Conservation (phyloP, 2,329 filamentous ascomycete species). For the Cordyceps farinosa region DNA sequence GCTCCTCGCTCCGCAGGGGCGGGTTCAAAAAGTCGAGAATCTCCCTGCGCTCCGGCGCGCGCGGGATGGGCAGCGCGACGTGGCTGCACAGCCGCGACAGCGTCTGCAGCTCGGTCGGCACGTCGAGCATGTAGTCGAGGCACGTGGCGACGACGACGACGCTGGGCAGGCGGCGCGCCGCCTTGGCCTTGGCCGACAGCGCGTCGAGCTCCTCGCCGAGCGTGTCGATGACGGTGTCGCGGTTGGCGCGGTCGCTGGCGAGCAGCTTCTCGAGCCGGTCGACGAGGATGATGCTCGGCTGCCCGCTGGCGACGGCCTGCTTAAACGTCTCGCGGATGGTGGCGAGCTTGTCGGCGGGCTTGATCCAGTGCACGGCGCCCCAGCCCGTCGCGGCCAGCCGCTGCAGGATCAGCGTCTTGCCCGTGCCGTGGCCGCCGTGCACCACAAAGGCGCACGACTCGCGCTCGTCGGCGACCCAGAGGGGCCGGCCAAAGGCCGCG, state of each 20-base stretch:
- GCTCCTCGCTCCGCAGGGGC: constrained; percentile 44
- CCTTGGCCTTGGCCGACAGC: constrained; percentile 41
- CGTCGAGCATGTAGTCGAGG: constrained; percentile 63
- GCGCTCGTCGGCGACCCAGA: constrained; percentile 29
- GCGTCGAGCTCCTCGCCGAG: constrained; percentile 55
- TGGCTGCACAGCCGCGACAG: constrained; percentile 62
- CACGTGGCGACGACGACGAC: constrained; percentile 75
- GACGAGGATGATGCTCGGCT: constrained; percentile 76
- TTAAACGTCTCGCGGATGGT: constrained; percentile 66
- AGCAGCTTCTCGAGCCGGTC: constrained; percentile 73
- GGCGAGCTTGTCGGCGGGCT: constrained; percentile 52
- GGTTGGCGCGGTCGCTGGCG: constrained; percentile 53
- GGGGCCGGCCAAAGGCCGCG: constrained; percentile 46
- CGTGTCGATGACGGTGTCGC: constrained; percentile 46
- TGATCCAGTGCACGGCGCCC: constrained; percentile 63
- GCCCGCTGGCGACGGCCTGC: constrained; percentile 57
- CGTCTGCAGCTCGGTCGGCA: constrained; percentile 66
- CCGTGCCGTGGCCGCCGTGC: constrained; percentile 78
- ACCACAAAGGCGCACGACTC: constrained; percentile 62
- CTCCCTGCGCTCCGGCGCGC: constrained; percentile 64
- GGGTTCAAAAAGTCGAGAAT: constrained; percentile 64
- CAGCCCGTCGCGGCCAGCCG: constrained; percentile 65
- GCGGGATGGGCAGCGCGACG: constrained; percentile 74
- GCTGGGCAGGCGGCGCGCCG: constrained; percentile 41
- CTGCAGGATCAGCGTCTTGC: constrained; percentile 73